These are phyloP conservation scores for Talaromyces albobiverticillius DNA, from an alignment of 2,329 filamentous ascomycete genomes.

Conservation along the genomic window DNA sequence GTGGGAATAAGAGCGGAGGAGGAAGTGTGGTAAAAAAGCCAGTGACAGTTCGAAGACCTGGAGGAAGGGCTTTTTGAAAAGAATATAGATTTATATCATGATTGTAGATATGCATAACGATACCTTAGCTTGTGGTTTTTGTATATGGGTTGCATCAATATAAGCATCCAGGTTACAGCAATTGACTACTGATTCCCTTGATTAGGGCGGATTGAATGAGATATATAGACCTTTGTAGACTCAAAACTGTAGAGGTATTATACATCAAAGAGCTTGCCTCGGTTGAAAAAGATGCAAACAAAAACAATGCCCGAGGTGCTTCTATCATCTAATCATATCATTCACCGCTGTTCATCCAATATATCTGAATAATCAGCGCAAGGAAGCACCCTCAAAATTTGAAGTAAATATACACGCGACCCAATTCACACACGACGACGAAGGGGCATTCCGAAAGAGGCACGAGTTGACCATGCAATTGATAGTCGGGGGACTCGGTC, in stretches of 20 bases:
- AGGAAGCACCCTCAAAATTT: neutral
- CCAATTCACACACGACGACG: neutral
- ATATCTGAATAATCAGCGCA: neutral
- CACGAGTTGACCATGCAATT: neutral
- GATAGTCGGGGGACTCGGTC: neutral
- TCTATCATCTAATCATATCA: neutral
- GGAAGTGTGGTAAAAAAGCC: slow-evolving; percentile 41
- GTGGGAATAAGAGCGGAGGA: slow-evolving; percentile 18
- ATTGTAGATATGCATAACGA: neutral
- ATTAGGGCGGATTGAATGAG: too few species aligned
- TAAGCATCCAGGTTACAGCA: neutral
- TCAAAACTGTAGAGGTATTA: neutral
- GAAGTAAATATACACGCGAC: slow-evolving; percentile 7
- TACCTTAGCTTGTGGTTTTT: neutral
- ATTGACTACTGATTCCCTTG: neutral
- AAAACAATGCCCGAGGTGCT: too few species aligned
- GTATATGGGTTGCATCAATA: neutral
- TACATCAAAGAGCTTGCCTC: neutral
- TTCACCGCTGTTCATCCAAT: neutral
- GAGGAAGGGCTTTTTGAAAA: slow-evolving; percentile 32
- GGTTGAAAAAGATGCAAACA: neutral
- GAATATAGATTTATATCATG: neutral
- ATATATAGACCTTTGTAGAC: neutral
- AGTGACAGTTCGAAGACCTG: slow-evolving; percentile 29
- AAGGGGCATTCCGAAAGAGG: neutral